These are phyloP conservation scores for Phylloporus sp. DNA, from an alignment of 768 basidiomycete species.

Conservation along the genomic window DNA sequence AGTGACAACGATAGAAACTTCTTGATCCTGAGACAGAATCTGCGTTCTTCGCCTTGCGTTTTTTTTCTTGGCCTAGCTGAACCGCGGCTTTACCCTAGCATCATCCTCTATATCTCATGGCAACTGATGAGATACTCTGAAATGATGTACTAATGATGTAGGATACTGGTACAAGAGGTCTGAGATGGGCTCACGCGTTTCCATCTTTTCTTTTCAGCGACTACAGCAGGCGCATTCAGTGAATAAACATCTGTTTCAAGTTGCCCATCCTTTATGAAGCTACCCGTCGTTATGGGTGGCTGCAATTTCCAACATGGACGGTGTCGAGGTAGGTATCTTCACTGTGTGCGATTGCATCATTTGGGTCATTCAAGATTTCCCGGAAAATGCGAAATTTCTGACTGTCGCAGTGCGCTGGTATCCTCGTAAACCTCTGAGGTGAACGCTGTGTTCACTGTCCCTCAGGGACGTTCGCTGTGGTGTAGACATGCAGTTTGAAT, in stretches of 20 bases:
- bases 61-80: conserved; percentile 57
- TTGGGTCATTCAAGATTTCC: conserved; percentile 77
- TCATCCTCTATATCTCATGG: conserved; percentile 64
- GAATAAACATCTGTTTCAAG: conserved; percentile 12
- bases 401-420: conserved; percentile 55
- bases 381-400: conserved; percentile 70
- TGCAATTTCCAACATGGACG: conserved; percentile 69
- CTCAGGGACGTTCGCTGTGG: conserved; percentile 59
- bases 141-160: background rate
- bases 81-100: conserved; percentile 49
- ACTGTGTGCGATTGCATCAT: conserved; percentile 63
- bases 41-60: conserved; percentile 44
- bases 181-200: conserved; percentile 68
- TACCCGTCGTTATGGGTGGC: conserved; percentile 43
- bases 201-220: conserved; percentile 80
- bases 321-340: conserved; percentile 64
- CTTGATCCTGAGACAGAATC: background rate
- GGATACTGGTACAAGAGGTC: conserved; percentile 72
- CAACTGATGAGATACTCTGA: conserved; percentile 15
- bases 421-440: background rate
- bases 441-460: background rate
- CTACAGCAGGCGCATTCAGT: conserved; percentile 76
- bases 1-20: background rate
- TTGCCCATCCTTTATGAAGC: background rate
- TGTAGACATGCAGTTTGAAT: conserved; percentile 55